These are phyloP conservation scores for Plasmodium vinckei DNA, from an alignment of 169 alveolate species.

Conservation along the genomic window DNA sequence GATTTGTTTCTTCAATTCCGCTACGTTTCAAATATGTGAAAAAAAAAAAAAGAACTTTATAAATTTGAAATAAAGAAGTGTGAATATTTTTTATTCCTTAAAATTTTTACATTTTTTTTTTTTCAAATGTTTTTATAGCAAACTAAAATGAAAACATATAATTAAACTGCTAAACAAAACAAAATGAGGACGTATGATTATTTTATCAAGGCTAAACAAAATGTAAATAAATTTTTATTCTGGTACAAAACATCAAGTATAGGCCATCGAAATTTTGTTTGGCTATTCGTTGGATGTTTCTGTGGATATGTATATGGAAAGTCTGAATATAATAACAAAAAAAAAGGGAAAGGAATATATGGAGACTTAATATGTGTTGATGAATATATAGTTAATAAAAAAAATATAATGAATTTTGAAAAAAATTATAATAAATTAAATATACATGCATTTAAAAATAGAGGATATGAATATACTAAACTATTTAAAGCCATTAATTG, in stretches of 20 bases:
- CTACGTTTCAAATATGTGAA: too few relatives aligned
- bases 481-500: slow-evolving; percentile 81
- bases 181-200: slow-evolving; percentile 22
- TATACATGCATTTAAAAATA: slow-evolving; percentile 76
- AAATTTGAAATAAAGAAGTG: too few relatives aligned
- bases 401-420: slow-evolving; percentile 77
- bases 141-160: background rate
- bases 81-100: too few relatives aligned
- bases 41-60: too few relatives aligned
- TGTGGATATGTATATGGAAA: slow-evolving; percentile 83
- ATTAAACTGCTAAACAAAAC: background rate
- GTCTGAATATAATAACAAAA: slow-evolving; percentile 53
- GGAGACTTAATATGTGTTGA: slow-evolving; percentile 79
- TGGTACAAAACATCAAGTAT: slow-evolving; percentile 81
- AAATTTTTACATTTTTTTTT: too few relatives aligned
- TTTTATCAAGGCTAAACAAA: slow-evolving; percentile 37
- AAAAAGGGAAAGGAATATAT: slow-evolving; percentile 82
- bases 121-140: too few relatives aligned
- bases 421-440: slow-evolving; percentile 79
- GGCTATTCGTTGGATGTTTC: slow-evolving; percentile 80
- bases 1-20: too few relatives aligned
- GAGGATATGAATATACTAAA: slow-evolving; percentile 83
- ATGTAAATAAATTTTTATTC: slow-evolving; percentile 46
- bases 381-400: slow-evolving; percentile 76
- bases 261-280: slow-evolving; percentile 83